Evolutionary conservation across 345 rosid species (phyloP), one percentile per base, ranked within the genome.

Genomic region (Stellera chamaejasme): DNA sequence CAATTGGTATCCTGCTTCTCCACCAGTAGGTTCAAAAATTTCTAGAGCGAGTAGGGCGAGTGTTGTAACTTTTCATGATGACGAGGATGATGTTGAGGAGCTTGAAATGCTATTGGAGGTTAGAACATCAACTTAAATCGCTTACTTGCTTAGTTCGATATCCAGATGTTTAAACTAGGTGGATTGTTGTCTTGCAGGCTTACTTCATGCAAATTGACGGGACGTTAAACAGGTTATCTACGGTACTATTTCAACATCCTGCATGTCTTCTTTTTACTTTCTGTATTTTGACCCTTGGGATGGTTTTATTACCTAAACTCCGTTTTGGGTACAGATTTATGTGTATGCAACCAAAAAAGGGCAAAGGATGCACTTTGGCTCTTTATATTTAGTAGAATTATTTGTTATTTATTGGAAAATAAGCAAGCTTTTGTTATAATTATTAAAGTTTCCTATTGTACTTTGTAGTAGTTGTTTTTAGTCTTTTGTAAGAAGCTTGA

Each of bases 51-150:
- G 99, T 66, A 80, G 88, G 74, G 96, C 79, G 13, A 87, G 97
- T 71, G 43, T 87, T 66, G 83, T 77, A 45, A 93, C 99, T 11
- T 69, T 70, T 59, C 99, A 75, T 55, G 96, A 86, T 14, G 97
- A 93, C 16, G 97, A 93, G 73, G 82, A 89, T 71, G 97, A 93
- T 69, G 99, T 93, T 51, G 97, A 93, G 75, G 99, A 84, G 79
- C 94, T 93, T 71, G 99, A 93, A 78, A 93, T 93, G 99, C 75
- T 93, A 56, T 81, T 93, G 16, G 99, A 93, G 97, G 99, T 91
- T 68, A 27, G 28, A 19, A 11, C 7, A 15, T 25, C 9, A 5
- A 1, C 7, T 32, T 16, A 28, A 13, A 61, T 45, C 53, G 39
- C 58, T 64, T 23, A 39, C 55, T 28, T 54, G 28, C 59, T 10